phyloP scores from a whole-genome alignment of 768 basidiomycete species.

The Lentinula aciculospora region DNA sequence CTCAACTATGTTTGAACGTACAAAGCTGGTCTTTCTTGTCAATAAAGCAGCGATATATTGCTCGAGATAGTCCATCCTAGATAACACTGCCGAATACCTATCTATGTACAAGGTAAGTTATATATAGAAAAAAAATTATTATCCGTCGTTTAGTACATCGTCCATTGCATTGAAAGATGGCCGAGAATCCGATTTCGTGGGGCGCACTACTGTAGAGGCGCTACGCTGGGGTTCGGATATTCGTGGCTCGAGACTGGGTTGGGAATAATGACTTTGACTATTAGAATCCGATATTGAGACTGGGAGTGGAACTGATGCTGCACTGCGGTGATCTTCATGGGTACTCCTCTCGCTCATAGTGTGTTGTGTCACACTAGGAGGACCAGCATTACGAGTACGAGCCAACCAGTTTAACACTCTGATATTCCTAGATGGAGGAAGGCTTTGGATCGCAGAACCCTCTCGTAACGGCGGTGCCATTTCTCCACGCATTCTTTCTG shows the following conservation, averaged over 20 bases:
- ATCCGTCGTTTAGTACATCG: neutral
- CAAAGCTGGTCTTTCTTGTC: too few species aligned
- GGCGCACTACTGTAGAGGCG: neutral
- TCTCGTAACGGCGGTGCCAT: slow-evolving; percentile 2
- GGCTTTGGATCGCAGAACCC: neutral
- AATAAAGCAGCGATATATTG: too few species aligned
- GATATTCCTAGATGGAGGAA: slow-evolving; percentile 6
- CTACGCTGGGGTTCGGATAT: neutral
- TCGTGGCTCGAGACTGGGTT: neutral
- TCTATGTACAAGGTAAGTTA: neutral
- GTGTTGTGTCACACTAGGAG: neutral
- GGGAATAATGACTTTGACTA: neutral
- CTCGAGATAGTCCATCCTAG: too few species aligned
- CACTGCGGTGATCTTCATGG: neutral
- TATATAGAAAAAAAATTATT: neutral
- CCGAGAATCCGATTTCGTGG: neutral
- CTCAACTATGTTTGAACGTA: too few species aligned
- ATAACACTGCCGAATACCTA: too few species aligned
- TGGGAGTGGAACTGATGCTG: neutral
- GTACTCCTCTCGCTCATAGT: neutral
- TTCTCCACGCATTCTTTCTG: slow-evolving; percentile 4
- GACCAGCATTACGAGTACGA: neutral
- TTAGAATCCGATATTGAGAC: neutral
- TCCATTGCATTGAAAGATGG: neutral
- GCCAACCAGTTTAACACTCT: slow-evolving; percentile 3